phyloP scores from a whole-genome alignment of 1,284 basidiomycete species.

The Apiotrichum domesticum region DNA sequence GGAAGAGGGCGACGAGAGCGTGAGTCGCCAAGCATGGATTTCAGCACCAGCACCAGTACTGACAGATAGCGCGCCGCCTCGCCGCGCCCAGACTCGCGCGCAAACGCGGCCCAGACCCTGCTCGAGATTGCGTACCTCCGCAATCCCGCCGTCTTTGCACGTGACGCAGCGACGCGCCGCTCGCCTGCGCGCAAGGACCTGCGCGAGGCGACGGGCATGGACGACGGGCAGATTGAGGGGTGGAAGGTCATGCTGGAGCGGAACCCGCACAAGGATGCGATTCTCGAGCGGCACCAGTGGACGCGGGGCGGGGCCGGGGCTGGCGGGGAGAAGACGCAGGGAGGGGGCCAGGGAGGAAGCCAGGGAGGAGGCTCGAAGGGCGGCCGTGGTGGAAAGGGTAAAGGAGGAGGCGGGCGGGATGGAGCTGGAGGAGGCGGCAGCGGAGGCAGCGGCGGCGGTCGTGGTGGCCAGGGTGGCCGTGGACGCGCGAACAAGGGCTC shows the following conservation, averaged over 20 bases:
- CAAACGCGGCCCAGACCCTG: conserved; percentile 52
- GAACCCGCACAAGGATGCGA: conserved; percentile 51
- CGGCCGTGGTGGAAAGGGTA: neutral
- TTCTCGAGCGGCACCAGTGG: conserved; percentile 38
- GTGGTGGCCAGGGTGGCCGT: conserved; percentile 21
- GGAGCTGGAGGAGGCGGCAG: conserved; percentile 3
- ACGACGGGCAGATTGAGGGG: conserved; percentile 76
- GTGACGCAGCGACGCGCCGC: conserved; percentile 65
- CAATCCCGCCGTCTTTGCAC: conserved; percentile 65
- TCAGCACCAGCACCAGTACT: neutral
- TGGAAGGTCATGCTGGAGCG: conserved; percentile 80
- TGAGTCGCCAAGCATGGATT: neutral
- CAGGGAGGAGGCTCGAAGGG: neutral
- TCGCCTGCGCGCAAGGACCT: conserved; percentile 61
- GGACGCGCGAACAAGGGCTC: conserved; percentile 39
- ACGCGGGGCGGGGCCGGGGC: neutral
- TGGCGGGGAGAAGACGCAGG: neutral
- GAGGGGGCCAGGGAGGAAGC: conserved; percentile 4
- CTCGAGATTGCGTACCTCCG: conserved; percentile 69
- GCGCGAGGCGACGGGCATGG: conserved; percentile 58
- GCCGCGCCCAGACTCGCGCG: neutral
- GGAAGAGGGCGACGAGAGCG: conserved; percentile 2
- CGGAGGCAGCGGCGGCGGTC: conserved; percentile 18
- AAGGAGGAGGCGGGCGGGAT: neutral
- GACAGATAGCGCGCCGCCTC: conserved; percentile 2